Evolutionary conservation across 108 stramenopile species (phyloP), one percentile per base, ranked within the genome.

Genomic region (Epipyxis sp.): DNA sequence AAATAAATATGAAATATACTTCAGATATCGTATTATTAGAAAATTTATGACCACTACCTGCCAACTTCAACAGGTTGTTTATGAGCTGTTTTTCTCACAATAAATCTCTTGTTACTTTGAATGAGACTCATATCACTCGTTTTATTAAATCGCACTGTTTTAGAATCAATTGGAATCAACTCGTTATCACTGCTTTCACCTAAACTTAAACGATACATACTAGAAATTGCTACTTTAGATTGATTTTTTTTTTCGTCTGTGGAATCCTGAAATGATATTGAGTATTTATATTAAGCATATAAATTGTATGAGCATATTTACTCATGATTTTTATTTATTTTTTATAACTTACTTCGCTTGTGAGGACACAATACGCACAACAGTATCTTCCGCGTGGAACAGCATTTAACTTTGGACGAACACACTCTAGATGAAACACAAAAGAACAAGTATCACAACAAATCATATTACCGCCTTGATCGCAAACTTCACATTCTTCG

Each of bases 391-490:
- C 61, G 3, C 25, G 3, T 3, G 95, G 94, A 1, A 89, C 69
- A 30, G 81, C 68, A 35, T 69, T 74, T 57, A 91, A 61, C 39
- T 46, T 68, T 0, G 95, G 95, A 40, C 94, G 92, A n/a, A 91
- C 72, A 78, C 95, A 97, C 25, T 83, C 76, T 59, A 88, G 61
- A 84, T 97, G 95, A 86, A 94, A 97, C 39, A 91, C 92, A n/a
- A 93, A 80, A 76, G 87, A 90, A 85, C 95, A 97, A 0, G 94
- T 95, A 54, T 88, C 90, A 80, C 95, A 97, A 77, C 91, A 93
- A 41, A 94, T 72, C 29, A 96, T 78, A 79, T 93, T 90, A 6
- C 90, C 91, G 10, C 84, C 87, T 40, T 86, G 35, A 57, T 85
- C 86, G 81, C 93, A 94, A 13, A 92, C 92, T 76, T 96, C 93